These are phyloP conservation scores for Trametes coccinea DNA, from an alignment of 768 basidiomycete genomes.

Conservation along the genomic window DNA sequence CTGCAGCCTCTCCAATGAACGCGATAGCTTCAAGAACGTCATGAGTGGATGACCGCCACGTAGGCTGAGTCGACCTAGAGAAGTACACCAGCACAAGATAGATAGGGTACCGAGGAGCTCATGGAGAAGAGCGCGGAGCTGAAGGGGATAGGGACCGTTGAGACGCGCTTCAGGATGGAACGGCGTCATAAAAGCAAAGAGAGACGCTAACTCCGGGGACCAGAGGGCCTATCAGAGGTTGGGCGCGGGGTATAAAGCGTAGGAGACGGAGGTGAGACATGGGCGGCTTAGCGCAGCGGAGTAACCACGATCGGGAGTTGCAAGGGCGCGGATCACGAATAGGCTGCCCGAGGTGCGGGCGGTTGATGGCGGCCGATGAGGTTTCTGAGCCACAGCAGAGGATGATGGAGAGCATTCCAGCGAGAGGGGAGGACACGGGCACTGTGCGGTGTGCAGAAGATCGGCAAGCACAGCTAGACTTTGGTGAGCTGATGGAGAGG, in stretches of 20 bases:
- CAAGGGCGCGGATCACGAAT: slow-evolving; percentile 17
- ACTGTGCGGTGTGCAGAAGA: too few relatives aligned
- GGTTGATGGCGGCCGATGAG: slow-evolving; percentile 4
- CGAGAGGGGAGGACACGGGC: too few relatives aligned
- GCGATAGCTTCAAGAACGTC: not conserved
- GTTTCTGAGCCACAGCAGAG: not conserved
- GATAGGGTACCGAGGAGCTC: too few relatives aligned
- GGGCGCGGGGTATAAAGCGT: not conserved
- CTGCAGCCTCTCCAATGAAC: not conserved
- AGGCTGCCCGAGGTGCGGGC: slow-evolving; percentile 10
- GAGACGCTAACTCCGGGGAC: too few relatives aligned
- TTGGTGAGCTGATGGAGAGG: not conserved
- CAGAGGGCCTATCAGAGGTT: too few relatives aligned
- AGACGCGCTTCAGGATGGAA: too few relatives aligned
- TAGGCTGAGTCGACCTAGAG: too few relatives aligned
- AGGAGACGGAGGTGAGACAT: not conserved
- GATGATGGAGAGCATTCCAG: not conserved
- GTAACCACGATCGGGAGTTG: not conserved
- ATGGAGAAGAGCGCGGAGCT: too few relatives aligned
- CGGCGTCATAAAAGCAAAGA: not conserved
- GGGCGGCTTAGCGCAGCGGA: not conserved
- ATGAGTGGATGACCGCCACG: not conserved
- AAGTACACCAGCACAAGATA: too few relatives aligned
- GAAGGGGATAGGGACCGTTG: too few relatives aligned
- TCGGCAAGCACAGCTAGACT: too few relatives aligned